These are phyloP conservation scores for Geranium incanum DNA, from an alignment of 441 rosid species.

Conservation along the genomic window DNA sequence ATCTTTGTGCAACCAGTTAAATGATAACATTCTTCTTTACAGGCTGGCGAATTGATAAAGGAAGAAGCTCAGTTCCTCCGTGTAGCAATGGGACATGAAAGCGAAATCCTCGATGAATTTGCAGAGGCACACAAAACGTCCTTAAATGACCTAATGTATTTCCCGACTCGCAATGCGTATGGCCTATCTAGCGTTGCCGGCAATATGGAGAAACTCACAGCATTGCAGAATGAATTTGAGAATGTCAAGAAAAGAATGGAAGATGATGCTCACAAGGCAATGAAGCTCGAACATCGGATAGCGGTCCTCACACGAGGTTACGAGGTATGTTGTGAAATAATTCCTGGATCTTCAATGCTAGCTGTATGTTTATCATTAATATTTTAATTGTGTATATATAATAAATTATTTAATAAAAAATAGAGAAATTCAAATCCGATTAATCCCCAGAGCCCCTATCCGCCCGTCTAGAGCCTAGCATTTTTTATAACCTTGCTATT, in stretches of 20 bases:
- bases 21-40: conserved; percentile 16
- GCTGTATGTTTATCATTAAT: neutral
- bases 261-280: conserved; percentile 79
- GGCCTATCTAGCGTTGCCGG: conserved; percentile 95
- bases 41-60: conserved; percentile 67
- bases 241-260: conserved; percentile 62
- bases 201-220: conserved; percentile 76
- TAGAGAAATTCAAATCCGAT: no score
- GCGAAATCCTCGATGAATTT: conserved; percentile 71
- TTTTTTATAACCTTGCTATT: neutral
- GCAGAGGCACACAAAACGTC: conserved; percentile 84
- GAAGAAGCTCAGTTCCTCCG: conserved; percentile 68
- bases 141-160: conserved; percentile 88
- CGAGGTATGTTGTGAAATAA: conserved; percentile 49
- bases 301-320: conserved; percentile 85
- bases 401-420: no score
- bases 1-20: neutral
- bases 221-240: conserved; percentile 75
- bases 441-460: no score
- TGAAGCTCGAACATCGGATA: conserved; percentile 68
- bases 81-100: conserved; percentile 83
- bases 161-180: conserved; percentile 79
- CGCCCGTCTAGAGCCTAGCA: no score
- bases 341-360: neutral
- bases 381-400: no score